Percentiles rank a stretch among this genome's conserved stretches.
Conservation (phyloP, 164 flowering plant genomes). For the Aristolochia californica region DNA sequence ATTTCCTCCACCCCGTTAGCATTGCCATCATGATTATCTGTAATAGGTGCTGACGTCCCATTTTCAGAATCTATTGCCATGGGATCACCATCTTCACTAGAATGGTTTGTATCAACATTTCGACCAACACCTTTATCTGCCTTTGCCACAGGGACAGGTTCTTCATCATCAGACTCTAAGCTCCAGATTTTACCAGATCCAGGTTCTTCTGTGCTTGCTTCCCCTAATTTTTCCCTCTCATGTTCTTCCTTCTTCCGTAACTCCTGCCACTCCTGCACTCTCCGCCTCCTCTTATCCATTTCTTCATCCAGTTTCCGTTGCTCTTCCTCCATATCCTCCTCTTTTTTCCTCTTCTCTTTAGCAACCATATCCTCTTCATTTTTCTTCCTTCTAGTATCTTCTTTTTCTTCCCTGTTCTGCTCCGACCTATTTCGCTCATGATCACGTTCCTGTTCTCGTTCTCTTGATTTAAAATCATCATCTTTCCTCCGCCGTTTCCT, state of each 20-base stretch:
- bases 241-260: slow-evolving; percentile 71
- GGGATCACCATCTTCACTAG: slow-evolving; percentile 25
- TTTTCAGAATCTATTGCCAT: slow-evolving; percentile 40
- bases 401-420: slow-evolving; percentile 51
- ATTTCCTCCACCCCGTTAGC: slow-evolving; percentile 61
- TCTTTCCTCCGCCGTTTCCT: slow-evolving; percentile 44
- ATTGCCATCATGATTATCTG: slow-evolving; percentile 21
- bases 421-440: slow-evolving; percentile 32
- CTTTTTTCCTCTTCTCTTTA: slow-evolving; percentile 37
- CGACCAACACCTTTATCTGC: slow-evolving; percentile 30
- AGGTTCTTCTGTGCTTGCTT: slow-evolving; percentile 28
- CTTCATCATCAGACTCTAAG: slow-evolving; percentile 90
- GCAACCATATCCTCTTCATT: slow-evolving; percentile 28
- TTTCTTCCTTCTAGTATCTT: slow-evolving; percentile 34
- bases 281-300: slow-evolving; percentile 87
- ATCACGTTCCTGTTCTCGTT: slow-evolving; percentile 1
- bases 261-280: slow-evolving; percentile 99
- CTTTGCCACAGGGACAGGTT: slow-evolving; percentile 28
- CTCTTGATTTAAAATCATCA: slow-evolving; percentile 35
- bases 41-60: slow-evolving; percentile 12
- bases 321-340: slow-evolving; percentile 77
- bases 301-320: slow-evolving; percentile 77
- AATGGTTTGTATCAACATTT: slow-evolving; percentile 30
- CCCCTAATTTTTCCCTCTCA: slow-evolving; percentile 60
- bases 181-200: slow-evolving; percentile 90